Evolutionary conservation across 2,329 filamentous ascomycete genomes (phyloP), one percentile per base, ranked within the genome.

Genomic region (Xylaria sp.): DNA sequence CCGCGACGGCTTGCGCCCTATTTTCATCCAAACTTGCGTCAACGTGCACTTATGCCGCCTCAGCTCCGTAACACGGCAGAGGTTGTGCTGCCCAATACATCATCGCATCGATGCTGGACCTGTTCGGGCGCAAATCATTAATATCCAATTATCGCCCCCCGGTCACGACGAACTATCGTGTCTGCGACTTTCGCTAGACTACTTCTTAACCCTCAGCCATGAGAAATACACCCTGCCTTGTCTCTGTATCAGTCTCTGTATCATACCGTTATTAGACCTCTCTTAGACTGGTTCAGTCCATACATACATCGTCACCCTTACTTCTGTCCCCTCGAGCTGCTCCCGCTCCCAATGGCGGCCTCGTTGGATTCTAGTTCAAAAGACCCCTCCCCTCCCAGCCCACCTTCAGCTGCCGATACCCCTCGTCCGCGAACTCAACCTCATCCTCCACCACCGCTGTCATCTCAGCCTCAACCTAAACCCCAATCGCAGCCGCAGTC

Each of bases 291-390:
- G 13, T 13, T 28, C 50, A 28, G 12, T 32, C 45, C 60, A 52
- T 23, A 18, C 32, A 32, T 53, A 13, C 28, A 30, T 52, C 39
- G 20, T 55, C 52, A 23, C 55, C 60, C 34, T 52, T 56, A 20
- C n/a, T 36, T 61, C 41, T 36, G 25, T 60, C 15, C 25, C n/a
- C 46, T 76, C 76, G 76, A 72, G 76, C 65, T 73, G 39, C 74
- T 60, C 15, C 28, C 28, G n/a, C 28, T 30, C 43, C 72, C 32
- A 66, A 70, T 70, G 68, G 66, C 68, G n/a, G 43, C 59, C 52
- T 62, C 63, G 25, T 55, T 43, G 39, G 57, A 70, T 50, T 28
- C 69, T 53, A 74, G 76, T 52, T 46, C 74, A 41, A 75, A 60
- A 48, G 70, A 63, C 67, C 73, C 55, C 58, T 39, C 69, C 65